These are phyloP conservation scores for Exidia glandulosa DNA, from an alignment of 768 basidiomycete genomes.

Conservation along the genomic window DNA sequence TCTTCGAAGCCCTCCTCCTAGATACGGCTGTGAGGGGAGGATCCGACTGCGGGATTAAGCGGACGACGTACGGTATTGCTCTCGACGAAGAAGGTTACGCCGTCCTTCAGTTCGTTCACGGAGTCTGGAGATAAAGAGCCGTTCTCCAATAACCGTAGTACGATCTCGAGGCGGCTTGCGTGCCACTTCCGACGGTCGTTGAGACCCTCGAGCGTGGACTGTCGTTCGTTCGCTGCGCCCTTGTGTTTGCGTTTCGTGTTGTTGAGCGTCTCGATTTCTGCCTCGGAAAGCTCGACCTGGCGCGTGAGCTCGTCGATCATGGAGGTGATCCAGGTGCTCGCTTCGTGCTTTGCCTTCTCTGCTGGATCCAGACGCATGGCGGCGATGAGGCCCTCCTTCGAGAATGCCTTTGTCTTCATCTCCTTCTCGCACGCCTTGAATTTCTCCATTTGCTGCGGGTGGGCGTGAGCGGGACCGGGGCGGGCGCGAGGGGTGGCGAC, in stretches of 20 bases:
- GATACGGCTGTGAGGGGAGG: constrained; percentile 3
- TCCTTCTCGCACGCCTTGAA: constrained; percentile 99
- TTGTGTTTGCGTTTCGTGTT: constrained; percentile 71
- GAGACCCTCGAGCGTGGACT: constrained; percentile 73
- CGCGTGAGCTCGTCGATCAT: constrained; percentile 87
- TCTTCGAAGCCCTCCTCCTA: constrained; percentile 98
- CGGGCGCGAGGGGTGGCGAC: neutral
- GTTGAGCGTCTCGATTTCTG: constrained; percentile 82
- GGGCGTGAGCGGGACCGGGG: constrained; percentile 9
- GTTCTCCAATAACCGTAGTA: constrained; percentile 87
- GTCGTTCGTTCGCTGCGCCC: constrained; percentile 56
- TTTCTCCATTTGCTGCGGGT: constrained; percentile 99
- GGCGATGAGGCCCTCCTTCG: constrained; percentile 93
- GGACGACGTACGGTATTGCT: constrained; percentile 71
- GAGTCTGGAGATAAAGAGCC: constrained; percentile 77
- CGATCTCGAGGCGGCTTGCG: constrained; percentile 81
- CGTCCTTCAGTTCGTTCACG: constrained; percentile 77
- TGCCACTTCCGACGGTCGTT: constrained; percentile 98
- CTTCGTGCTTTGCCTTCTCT: constrained; percentile 91
- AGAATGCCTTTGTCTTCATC: constrained; percentile 99
- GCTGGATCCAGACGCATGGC: constrained; percentile 92
- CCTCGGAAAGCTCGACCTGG: constrained; percentile 90
- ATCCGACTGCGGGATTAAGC: constrained; percentile 11
- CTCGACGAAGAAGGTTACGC: constrained; percentile 93
- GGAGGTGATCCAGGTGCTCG: constrained; percentile 63